Evolutionary conservation across 2,329 filamentous ascomycete species (phyloP).

Genomic region (Didymellaceae sp.): DNA sequence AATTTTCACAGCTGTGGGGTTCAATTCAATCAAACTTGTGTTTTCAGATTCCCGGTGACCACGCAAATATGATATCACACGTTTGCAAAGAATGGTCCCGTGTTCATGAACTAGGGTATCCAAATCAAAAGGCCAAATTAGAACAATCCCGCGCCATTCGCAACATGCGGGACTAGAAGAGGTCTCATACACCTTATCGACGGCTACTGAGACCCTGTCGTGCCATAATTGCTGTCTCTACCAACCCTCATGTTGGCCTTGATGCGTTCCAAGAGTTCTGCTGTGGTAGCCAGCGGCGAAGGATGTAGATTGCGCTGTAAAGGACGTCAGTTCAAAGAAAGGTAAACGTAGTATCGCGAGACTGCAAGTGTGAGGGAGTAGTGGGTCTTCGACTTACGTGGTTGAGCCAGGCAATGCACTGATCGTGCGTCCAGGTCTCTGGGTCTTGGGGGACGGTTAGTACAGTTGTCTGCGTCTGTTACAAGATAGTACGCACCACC

Average conservation of each 20-base stretch:
- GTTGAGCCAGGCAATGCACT: constrained; percentile 81
- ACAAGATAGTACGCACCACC: constrained; percentile 62
- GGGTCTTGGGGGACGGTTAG: constrained; percentile 57
- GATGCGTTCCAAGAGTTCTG: constrained; percentile 71
- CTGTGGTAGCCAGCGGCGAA: constrained; percentile 63
- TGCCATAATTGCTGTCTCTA: constrained; percentile 19
- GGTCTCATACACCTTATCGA: background rate
- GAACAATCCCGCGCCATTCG: background rate
- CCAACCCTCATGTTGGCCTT: constrained; percentile 68
- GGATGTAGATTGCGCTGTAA: constrained; percentile 70
- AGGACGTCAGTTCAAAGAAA: background rate
- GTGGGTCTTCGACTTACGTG: constrained; percentile 74
- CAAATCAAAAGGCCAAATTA: background rate
- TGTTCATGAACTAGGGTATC: background rate
- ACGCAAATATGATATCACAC: no score
- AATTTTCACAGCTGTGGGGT: no score
- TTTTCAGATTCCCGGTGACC: no score
- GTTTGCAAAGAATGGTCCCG: background rate
- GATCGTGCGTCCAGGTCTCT: constrained; percentile 76
- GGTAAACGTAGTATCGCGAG: no score
- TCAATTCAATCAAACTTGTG: no score
- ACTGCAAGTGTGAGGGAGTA: no score
- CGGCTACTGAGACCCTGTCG: constrained; percentile 3
- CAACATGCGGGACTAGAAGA: background rate
- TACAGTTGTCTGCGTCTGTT: background rate